These are phyloP conservation scores for Phlyctochytrium arcticum DNA, from an alignment of 192 early-diverging fungal genomes.

Conservation along the genomic window DNA sequence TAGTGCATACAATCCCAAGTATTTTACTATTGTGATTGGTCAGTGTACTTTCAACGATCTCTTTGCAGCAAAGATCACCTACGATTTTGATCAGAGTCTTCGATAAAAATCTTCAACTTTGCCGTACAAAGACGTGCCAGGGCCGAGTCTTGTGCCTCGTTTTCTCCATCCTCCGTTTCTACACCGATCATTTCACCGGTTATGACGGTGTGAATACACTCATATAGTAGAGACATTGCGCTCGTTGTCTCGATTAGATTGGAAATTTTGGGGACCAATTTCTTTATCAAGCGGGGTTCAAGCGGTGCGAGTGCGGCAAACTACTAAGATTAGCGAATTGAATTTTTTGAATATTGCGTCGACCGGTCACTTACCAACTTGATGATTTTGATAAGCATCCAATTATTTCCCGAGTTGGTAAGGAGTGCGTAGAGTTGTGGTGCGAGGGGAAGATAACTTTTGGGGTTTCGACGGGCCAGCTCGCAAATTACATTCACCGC, in stretches of 20 bases:
- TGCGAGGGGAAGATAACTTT: conserved; percentile 88
- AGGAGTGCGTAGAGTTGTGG: conserved; percentile 90
- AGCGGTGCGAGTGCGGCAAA: conserved; percentile 88
- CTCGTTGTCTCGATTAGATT: conserved; percentile 80
- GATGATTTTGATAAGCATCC: conserved; percentile 99
- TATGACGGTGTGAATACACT: conserved; percentile 93
- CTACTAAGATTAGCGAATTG: conserved; percentile 30
- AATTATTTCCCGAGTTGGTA: conserved; percentile 90
- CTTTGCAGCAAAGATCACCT: conserved; percentile 4
- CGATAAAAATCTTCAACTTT: conserved; percentile 78
- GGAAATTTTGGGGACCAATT: conserved; percentile 78
- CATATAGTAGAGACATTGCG: conserved; percentile 97
- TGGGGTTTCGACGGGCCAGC: conserved; percentile 87
- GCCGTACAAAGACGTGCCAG: conserved; percentile 78
- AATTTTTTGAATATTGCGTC: background rate
- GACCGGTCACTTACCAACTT: conserved; percentile 67
- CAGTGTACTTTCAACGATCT: background rate
- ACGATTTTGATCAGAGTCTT: conserved; percentile 89
- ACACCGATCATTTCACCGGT: conserved; percentile 79
- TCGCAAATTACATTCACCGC: conserved; percentile 97
- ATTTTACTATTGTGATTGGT: conserved; percentile 61
- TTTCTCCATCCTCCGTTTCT: conserved; percentile 47
- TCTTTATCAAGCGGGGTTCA: conserved; percentile 90
- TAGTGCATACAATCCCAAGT: conserved; percentile 85
- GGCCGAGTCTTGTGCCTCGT: conserved; percentile 40